Evolutionary conservation across 257 asterid genomes (phyloP), one percentile per base, ranked within the genome.

Genomic region (Cinchona pubescens): DNA sequence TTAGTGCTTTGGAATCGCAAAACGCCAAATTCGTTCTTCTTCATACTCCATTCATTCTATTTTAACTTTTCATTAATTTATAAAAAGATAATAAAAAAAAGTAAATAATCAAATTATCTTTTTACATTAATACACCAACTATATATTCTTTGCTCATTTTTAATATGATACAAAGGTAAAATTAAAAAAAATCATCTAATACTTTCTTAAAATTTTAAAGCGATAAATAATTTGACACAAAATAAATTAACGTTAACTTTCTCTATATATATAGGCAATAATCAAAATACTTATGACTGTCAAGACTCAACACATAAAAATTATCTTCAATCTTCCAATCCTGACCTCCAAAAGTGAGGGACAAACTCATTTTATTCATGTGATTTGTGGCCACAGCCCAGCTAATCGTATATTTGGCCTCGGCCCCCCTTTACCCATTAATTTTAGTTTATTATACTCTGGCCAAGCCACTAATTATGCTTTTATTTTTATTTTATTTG

Each of bases 311-410:
- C 45, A 48, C 68, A 58, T 21, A 35, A 49, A 69, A 76, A 16
- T 69, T 77, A 77, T 77, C 81, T 46, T 67, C 59, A 77, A 59
- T 59, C 80, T 60, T 49, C 79, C 82, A 85, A 83, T 75, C 79
- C 80, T 71, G 61, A 71, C 85, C 81, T 80, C 75, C 85, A 81
- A 85, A 86, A 87, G 93, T 85, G 87, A 81, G 85, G 76, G 92
- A 89, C 93, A 85, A 82, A 84, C 89, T 88, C 88, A 84, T 87
- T 83, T 81, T 77, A 72, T 77, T 69, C 92, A 86, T 82, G 92
- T 88, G 90, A 84, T 66, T 81, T 82, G 82, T 79, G 83, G 83
- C 83, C 85, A 80, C 78, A 82, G 68, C 76, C 75, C 49, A 78
- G 75, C 76, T 68, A 79, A 75, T 71, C 83, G 76, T 81, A 64